phyloP scores from a whole-genome alignment of 108 stramenopile species.

The Stephanodiscus triporus region DNA sequence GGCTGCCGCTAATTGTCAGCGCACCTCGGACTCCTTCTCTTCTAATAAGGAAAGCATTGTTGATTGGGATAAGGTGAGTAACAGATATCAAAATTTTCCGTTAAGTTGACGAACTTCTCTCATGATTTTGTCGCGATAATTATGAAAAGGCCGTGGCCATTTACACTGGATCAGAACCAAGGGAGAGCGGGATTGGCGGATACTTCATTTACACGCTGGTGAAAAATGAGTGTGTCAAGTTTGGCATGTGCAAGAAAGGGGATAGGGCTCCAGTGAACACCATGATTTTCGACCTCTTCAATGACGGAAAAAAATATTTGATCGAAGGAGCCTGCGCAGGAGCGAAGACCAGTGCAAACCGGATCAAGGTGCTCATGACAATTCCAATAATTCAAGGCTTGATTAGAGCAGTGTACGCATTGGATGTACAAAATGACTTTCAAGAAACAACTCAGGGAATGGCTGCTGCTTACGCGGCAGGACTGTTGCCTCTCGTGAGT shows the following conservation, averaged over 20 bases:
- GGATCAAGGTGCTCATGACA: constrained; percentile 20
- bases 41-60: constrained; percentile 2
- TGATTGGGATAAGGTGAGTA: constrained; percentile 9
- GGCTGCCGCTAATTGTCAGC: constrained; percentile 9
- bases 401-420: constrained; percentile 5
- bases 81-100: not conserved
- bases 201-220: constrained; percentile 15
- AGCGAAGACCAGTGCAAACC: not conserved
- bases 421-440: constrained; percentile 26
- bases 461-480: constrained; percentile 17
- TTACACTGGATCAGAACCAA: constrained; percentile 23
- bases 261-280: constrained; percentile 16
- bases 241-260: constrained; percentile 16
- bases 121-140: not conserved
- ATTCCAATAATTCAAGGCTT: constrained; percentile 22
- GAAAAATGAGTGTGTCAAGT: constrained; percentile 18
- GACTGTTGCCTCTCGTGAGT: constrained; percentile 12
- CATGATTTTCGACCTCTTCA: constrained; percentile 12
- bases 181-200: constrained; percentile 5
- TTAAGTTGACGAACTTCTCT: not conserved
- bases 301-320: not conserved
- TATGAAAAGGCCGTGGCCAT: constrained; percentile 9
- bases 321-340: not conserved
- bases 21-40: not conserved
- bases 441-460: constrained; percentile 25